These are phyloP conservation scores for Fraxinus excelsior DNA, from an alignment of 257 asterid genomes.

Conservation along the genomic window DNA sequence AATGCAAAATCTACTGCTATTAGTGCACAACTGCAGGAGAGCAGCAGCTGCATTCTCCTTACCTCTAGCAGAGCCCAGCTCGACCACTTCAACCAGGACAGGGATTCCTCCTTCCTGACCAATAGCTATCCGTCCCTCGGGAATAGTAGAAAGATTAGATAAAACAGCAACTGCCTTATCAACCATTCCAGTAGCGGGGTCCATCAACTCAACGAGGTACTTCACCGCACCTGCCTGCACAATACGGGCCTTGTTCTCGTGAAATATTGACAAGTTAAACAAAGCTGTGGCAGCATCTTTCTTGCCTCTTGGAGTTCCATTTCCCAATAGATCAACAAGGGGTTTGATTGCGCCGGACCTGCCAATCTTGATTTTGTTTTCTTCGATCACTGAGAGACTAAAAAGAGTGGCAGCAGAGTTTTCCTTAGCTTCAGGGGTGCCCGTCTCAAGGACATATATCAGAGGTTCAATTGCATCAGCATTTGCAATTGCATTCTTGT, in stretches of 20 bases:
- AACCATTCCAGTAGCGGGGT: slow-evolving; percentile 90
- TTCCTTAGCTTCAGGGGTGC: slow-evolving; percentile 82
- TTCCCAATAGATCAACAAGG: slow-evolving; percentile 75
- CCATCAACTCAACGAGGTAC: slow-evolving; percentile 85
- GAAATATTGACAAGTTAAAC: slow-evolving; percentile 69
- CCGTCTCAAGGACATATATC: slow-evolving; percentile 76
- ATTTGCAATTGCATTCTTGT: slow-evolving; percentile 76
- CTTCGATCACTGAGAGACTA: slow-evolving; percentile 84
- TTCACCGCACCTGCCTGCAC: slow-evolving; percentile 88
- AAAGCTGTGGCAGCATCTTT: slow-evolving; percentile 71
- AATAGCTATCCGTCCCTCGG: slow-evolving; percentile 68
- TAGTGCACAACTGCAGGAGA: slow-evolving; percentile 73
- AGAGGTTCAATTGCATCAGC: slow-evolving; percentile 77
- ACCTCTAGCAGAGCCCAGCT: slow-evolving; percentile 85
- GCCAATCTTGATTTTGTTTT: slow-evolving; percentile 73
- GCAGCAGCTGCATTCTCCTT: slow-evolving; percentile 97
- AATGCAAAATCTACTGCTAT: slow-evolving; percentile 67
- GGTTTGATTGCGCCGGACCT: slow-evolving; percentile 82
- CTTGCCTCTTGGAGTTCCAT: slow-evolving; percentile 89
- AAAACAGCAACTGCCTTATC: slow-evolving; percentile 85
- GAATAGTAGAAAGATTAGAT: slow-evolving; percentile 80
- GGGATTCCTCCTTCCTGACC: slow-evolving; percentile 79
- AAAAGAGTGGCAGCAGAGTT: slow-evolving; percentile 87
- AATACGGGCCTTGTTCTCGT: slow-evolving; percentile 69
- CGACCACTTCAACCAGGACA: slow-evolving; percentile 83